Evolutionary conservation across 352 stramenopile genomes (phyloP).

Genomic region (Pythium volutum): DNA sequence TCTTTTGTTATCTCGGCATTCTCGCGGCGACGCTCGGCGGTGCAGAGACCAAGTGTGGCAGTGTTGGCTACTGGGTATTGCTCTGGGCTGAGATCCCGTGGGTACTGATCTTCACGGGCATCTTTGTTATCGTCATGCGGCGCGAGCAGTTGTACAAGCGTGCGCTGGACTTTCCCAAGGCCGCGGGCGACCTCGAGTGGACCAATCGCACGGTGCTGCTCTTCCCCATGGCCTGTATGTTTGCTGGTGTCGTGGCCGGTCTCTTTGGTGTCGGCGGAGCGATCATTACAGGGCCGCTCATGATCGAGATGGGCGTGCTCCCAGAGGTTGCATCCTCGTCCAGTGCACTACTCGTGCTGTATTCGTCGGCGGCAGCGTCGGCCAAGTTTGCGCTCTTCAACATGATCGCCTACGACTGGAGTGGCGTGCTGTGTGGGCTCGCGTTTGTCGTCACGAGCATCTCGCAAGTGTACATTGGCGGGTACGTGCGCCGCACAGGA

Average conservation of each 20-base stretch:
- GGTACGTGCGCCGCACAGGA: constrained; percentile 47
- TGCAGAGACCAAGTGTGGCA: constrained; percentile 30
- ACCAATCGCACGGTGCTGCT: constrained; percentile 31
- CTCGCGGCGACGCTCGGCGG: constrained; percentile 25
- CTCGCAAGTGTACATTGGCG: constrained; percentile 47
- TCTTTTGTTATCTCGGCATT: constrained; percentile 20
- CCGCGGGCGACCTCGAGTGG: constrained; percentile 45
- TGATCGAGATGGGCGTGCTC: constrained; percentile 57
- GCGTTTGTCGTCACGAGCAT: constrained; percentile 46
- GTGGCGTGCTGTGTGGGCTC: constrained; percentile 33
- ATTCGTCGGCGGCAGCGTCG: constrained; percentile 40
- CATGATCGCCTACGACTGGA: constrained; percentile 51
- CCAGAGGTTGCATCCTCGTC: constrained; percentile 49
- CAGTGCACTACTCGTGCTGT: constrained; percentile 52
- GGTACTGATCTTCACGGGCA: constrained; percentile 42
- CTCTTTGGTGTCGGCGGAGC: constrained; percentile 55
- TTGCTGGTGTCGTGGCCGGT: constrained; percentile 45
- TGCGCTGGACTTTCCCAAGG: constrained; percentile 37
- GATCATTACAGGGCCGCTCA: constrained; percentile 57
- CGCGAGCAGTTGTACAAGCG: constrained; percentile 40
- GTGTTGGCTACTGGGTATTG: constrained; percentile 43
- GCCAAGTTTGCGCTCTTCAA: constrained; percentile 56
- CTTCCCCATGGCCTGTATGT: constrained; percentile 39
- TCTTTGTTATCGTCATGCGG: constrained; percentile 31
- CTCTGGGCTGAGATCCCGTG: constrained; percentile 46